Conservation (phyloP, 2,329 filamentous ascomycete species). For the Scedosporium dehoogii region DNA sequence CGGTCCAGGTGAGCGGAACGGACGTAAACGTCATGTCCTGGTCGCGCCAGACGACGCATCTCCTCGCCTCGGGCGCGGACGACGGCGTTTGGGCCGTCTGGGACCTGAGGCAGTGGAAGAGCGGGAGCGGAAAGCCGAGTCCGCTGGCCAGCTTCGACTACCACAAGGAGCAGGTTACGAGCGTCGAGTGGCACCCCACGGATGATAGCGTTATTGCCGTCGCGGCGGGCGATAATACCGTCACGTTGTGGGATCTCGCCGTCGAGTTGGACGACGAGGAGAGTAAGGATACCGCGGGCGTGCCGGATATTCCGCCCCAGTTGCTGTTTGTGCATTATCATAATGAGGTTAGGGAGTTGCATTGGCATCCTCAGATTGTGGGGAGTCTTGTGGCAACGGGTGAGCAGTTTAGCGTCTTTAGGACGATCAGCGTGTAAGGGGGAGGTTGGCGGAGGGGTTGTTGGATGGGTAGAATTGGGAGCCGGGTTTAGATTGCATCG, state of each 20-base stretch:
- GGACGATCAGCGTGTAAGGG: constrained; percentile 69
- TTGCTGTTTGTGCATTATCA: constrained; percentile 95
- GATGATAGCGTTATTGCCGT: constrained; percentile 94
- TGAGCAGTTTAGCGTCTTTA: constrained; percentile 76
- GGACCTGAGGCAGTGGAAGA: constrained; percentile 93
- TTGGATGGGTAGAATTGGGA: background rate
- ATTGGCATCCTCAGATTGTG: constrained; percentile 96
- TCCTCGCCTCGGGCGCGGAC: constrained; percentile 86
- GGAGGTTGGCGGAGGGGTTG: background rate
- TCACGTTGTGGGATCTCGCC: constrained; percentile 93
- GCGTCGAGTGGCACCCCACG: constrained; percentile 92
- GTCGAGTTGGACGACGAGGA: constrained; percentile 97
- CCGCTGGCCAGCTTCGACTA: constrained; percentile 92
- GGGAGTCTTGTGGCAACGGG: constrained; percentile 85
- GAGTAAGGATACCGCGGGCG: constrained; percentile 76
- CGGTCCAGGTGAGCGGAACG: constrained; percentile 69
- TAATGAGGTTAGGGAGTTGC: constrained; percentile 86
- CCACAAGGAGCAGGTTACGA: constrained; percentile 94
- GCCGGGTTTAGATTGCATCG: background rate
- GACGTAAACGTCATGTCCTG: constrained; percentile 97
- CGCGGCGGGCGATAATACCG: constrained; percentile 83
- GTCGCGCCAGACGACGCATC: constrained; percentile 79
- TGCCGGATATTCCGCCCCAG: constrained; percentile 87
- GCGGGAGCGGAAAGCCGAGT: constrained; percentile 48
- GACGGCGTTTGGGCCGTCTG: constrained; percentile 92